Evolutionary conservation across 2,329 filamentous ascomycete species (phyloP).

Genomic region (Rachicladosporium sp.): DNA sequence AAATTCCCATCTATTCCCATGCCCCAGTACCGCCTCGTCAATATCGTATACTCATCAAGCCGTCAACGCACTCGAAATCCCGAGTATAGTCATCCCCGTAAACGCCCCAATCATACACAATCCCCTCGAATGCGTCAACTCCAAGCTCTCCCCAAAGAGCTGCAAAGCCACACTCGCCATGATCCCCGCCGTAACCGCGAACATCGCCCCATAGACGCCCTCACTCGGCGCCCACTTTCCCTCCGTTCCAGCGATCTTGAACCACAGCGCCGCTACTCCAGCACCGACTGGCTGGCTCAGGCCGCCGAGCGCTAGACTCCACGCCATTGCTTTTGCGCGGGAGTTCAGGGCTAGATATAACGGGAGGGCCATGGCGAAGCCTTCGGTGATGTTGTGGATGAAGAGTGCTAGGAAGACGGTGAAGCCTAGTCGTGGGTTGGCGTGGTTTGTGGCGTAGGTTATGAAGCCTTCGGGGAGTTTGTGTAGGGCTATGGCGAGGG

Average conservation of each 20-base stretch:
- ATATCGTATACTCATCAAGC: slow-evolving; percentile 27
- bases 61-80: slow-evolving; percentile 74
- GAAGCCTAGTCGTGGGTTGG: slow-evolving; percentile 76
- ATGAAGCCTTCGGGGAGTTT: slow-evolving; percentile 84
- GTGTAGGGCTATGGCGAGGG: slow-evolving; percentile 86
- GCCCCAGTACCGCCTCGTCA: too few relatives aligned
- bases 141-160: slow-evolving; percentile 75
- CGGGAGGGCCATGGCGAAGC: slow-evolving; percentile 85
- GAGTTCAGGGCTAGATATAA: slow-evolving; percentile 82
- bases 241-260: slow-evolving; percentile 48
- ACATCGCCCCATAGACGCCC: slow-evolving; percentile 63
- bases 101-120: slow-evolving; percentile 73
- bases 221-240: slow-evolving; percentile 38
- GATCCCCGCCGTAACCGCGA: slow-evolving; percentile 80
- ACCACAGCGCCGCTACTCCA: slow-evolving; percentile 73
- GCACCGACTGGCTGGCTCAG: slow-evolving; percentile 80
- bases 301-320: slow-evolving; percentile 73
- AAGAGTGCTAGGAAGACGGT: slow-evolving; percentile 91
- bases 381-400: slow-evolving; percentile 96
- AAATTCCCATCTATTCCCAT: too few relatives aligned
- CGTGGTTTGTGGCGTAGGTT: slow-evolving; percentile 94
- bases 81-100: slow-evolving; percentile 76
- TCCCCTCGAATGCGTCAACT: slow-evolving; percentile 65
- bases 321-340: slow-evolving; percentile 68
- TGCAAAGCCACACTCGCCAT: slow-evolving; percentile 91